Evolutionary conservation across 306 rosid genomes (phyloP).

Genomic region (Chamaecrista fasciculata): DNA sequence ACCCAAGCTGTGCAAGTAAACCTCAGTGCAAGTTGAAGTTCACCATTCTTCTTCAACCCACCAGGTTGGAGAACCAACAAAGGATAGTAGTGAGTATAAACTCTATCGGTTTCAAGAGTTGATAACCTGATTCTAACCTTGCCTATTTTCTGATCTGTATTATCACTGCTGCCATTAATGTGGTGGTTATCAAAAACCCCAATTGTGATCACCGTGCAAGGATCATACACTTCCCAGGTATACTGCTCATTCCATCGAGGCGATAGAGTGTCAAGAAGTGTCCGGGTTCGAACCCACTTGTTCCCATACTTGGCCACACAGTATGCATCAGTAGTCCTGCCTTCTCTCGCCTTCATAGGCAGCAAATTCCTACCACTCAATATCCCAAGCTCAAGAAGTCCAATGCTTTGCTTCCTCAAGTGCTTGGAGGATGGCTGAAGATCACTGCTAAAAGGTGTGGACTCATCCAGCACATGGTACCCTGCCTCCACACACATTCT

Average conservation of each 20-base stretch:
- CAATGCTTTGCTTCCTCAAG: constrained; percentile 62
- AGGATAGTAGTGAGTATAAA: constrained; percentile 86
- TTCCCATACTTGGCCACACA: constrained; percentile 95
- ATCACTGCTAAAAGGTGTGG: constrained; percentile 91
- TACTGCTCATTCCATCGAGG: constrained; percentile 99
- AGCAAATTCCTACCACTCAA: constrained; percentile 70
- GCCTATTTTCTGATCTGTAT: constrained; percentile 78
- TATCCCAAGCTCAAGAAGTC: constrained; percentile 88
- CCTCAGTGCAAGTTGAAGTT: constrained; percentile 86
- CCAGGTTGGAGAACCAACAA: constrained; percentile 60
- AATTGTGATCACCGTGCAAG: constrained; percentile 83
- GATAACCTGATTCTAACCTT: constrained; percentile 89
- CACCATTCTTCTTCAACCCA: constrained; percentile 88
- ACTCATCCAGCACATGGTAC: constrained; percentile 94
- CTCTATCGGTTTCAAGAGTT: constrained; percentile 73
- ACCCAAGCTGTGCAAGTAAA: constrained; percentile 86
- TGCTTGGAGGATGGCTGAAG: constrained; percentile 82
- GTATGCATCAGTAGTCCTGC: constrained; percentile 75
- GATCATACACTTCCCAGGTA: constrained; percentile 90
- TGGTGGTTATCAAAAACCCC: constrained; percentile 84
- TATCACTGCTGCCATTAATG: constrained; percentile 50
- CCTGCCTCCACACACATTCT: constrained; percentile 63
- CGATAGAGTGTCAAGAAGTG: constrained; percentile 63
- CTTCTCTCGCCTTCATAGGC: constrained; percentile 81
- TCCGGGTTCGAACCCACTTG: constrained; percentile 93